Evolutionary conservation across 2,329 filamentous ascomycete genomes (phyloP).

Genomic region (Diaporthe sp.): DNA sequence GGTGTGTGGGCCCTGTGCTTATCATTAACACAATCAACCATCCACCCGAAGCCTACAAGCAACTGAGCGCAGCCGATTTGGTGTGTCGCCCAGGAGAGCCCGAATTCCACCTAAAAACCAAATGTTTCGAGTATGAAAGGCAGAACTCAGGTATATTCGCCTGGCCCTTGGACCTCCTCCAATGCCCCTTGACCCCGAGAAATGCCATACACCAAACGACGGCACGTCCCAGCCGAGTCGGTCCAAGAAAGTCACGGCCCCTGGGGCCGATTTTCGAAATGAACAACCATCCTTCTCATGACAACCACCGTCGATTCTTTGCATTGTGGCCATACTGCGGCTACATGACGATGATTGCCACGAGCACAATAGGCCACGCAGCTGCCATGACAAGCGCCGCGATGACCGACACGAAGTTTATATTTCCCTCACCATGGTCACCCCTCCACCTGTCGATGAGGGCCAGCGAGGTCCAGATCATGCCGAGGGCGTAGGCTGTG

Average conservation of each 20-base stretch:
- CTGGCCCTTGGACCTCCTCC: not conserved
- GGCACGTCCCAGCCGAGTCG: not conserved
- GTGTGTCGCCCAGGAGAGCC: too few relatives aligned
- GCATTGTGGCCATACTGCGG: not conserved
- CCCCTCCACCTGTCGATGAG: slow-evolving; percentile 44
- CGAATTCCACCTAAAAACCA: not conserved
- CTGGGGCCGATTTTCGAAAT: not conserved
- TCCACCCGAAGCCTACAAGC: not conserved
- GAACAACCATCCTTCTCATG: not conserved
- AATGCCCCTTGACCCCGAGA: not conserved
- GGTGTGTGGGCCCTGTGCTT: not conserved
- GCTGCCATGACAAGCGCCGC: slow-evolving; percentile 37
- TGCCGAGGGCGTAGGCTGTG: slow-evolving; percentile 38
- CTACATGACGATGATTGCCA: slow-evolving; percentile 26
- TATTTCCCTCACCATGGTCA: slow-evolving; percentile 37
- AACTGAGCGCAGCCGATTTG: not conserved
- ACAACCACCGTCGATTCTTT: not conserved
- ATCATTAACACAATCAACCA: not conserved
- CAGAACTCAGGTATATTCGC: not conserved
- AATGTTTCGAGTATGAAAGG: not conserved
- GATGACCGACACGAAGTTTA: slow-evolving; percentile 36
- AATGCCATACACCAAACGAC: not conserved
- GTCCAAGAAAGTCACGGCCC: not conserved
- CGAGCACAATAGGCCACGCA: slow-evolving; percentile 39
- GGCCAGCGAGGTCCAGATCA: slow-evolving; percentile 39